phyloP scores from a whole-genome alignment of 805 yeast species.

The Candida nanaspora region DNA sequence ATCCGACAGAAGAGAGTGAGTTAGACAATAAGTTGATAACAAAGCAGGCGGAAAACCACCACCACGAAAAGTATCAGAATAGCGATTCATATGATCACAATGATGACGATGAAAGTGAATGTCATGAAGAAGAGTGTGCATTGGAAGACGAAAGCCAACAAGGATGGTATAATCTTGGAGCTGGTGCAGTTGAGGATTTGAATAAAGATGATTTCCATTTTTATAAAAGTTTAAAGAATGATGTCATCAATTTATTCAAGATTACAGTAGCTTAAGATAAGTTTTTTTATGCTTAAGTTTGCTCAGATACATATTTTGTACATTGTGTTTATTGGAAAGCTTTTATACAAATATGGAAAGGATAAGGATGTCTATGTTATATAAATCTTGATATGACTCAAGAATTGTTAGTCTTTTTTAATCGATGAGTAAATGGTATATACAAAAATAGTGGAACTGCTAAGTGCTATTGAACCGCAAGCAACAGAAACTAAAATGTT shows the following conservation, averaged over 20 bases:
- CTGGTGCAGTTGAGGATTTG: neutral
- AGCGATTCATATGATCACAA: too few species aligned
- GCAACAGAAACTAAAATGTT: conserved; percentile 57
- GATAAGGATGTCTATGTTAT: too few species aligned
- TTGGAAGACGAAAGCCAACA: conserved; percentile 4
- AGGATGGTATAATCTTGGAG: conserved; percentile 14
- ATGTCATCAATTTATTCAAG: conserved; percentile 14
- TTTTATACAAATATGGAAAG: neutral
- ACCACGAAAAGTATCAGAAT: too few species aligned
- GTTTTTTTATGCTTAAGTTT: too few species aligned
- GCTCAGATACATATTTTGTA: too few species aligned
- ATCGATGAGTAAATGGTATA: conserved; percentile 51
- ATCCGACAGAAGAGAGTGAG: neutral
- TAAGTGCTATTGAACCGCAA: conserved; percentile 69
- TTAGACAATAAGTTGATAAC: neutral
- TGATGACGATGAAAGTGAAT: neutral
- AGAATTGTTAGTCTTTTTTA: conserved; percentile 51
- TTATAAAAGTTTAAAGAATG: conserved; percentile 16
- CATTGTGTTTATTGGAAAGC: neutral
- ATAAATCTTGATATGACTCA: too few species aligned
- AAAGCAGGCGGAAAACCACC: too few species aligned
- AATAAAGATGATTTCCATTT: conserved; percentile 17
- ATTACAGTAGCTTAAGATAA: neutral
- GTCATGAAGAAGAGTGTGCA: conserved; percentile 18
- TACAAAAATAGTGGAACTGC: conserved; percentile 61